Base-by-base conservation (phyloP, 768 basidiomycete species). In the Suillus hirtellus region DNA sequence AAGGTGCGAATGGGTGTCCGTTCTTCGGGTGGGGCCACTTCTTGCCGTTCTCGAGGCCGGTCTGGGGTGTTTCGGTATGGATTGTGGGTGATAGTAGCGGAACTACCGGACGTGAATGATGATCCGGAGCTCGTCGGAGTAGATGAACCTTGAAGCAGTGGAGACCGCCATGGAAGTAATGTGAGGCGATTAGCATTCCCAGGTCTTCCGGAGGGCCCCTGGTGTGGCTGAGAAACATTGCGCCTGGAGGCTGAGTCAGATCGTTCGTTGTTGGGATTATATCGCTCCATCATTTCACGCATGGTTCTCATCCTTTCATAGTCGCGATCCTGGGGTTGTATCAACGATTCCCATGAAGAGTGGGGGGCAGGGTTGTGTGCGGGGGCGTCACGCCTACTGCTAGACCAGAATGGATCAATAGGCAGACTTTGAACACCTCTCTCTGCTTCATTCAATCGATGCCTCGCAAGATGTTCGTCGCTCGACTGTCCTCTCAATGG, bases 151-250 rank as follows among this genome's bases (percentile, higher is more conserved):
- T 56, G 37, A 38, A 56, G 38, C 12, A 42, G 24, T 7, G 56
- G 40, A 58, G 56, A 58, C 56, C 56, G 56, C 56, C 56, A 58
- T 27, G 56, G 56, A 24, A 58, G 56, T 1, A 42, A 58, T 27
- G 40, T 21, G 17, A 42, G 56, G 5, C 56, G 56, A 58, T 58
- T 58, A 58, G 40, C 15, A 31, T 42, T 42, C 19, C 24, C 56
- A 19, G 40, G 56, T 58, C 55, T 58, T 6, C 24, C 38, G 0
- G 55, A 4, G 24, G 55, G 55, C 11, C 14, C 38, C 11, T 58
- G 56, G 6, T 58, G 56, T 42, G 56, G 38, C 38, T 24, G 56
- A 27, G 56, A 15, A 31, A 42, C 3, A 10, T 27, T 27, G 17
- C 40, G 56, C 42, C 56, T 42, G 40, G 56, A 27, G 15, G 24